Conservation (phyloP, 148 eudicot species). For the Chenopodium formosanum region DNA sequence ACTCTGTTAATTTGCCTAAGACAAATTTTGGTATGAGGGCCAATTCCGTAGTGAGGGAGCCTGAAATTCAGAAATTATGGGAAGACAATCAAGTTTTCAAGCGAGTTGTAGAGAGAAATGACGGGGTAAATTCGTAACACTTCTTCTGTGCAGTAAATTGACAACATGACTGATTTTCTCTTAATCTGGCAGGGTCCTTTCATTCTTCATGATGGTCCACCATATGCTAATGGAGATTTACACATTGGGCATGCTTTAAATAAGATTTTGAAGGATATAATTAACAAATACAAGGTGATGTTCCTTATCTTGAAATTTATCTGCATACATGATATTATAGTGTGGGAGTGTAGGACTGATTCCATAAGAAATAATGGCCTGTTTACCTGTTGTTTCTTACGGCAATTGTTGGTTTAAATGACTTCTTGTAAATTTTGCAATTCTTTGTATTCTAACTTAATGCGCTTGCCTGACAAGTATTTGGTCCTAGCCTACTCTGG, state of each 20-base stretch:
- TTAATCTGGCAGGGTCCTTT: slow-evolving; percentile 64
- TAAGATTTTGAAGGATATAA: slow-evolving; percentile 92
- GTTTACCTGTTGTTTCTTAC: not conserved
- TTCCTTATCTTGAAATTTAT: not conserved
- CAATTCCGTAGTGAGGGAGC: slow-evolving; percentile 81
- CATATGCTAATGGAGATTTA: slow-evolving; percentile 97
- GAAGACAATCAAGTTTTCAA: slow-evolving; percentile 85
- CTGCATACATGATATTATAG: not conserved
- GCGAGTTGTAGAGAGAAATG: slow-evolving; percentile 64
- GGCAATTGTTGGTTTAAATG: not conserved
- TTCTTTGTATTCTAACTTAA: not conserved
- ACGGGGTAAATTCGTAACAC: slow-evolving; percentile 53
- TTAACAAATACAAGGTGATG: slow-evolving; percentile 75
- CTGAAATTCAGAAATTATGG: slow-evolving; percentile 97
- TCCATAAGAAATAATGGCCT: not conserved
- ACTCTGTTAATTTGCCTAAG: slow-evolving; percentile 85
- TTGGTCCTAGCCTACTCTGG: not conserved
- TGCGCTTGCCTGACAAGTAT: not conserved
- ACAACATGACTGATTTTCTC: slow-evolving; percentile 19
- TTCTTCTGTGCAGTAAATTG: slow-evolving; percentile 2
- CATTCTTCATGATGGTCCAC: slow-evolving; percentile 98
- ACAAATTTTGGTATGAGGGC: slow-evolving; percentile 97
- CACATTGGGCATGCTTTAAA: slow-evolving; percentile 98
- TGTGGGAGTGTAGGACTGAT: not conserved
- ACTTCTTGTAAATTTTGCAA: not conserved